Conservation (phyloP, 352 stramenopile genomes). For the Phytophthora parvispora region DNA sequence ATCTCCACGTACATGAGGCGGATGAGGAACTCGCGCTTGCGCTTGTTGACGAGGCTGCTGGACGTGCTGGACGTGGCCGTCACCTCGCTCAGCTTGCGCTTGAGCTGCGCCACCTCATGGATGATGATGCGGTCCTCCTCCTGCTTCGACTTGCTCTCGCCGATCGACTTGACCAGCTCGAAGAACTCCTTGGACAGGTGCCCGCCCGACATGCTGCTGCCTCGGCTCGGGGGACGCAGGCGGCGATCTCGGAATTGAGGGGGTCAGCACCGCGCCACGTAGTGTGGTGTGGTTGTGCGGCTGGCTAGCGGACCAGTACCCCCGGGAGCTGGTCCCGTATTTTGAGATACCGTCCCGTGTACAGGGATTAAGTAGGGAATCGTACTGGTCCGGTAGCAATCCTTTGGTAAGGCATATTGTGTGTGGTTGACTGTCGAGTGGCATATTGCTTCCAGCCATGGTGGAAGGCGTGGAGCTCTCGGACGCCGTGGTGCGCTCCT, state of each 20-base stretch:
- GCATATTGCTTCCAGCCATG: conserved; percentile 1
- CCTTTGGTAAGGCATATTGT: conserved; percentile 18
- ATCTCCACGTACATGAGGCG: conserved; percentile 99
- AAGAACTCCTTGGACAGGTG: conserved; percentile 99
- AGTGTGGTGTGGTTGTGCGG: conserved; percentile 13
- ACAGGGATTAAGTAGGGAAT: neutral
- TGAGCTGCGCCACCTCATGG: conserved; percentile 96
- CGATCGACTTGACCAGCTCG: conserved; percentile 99
- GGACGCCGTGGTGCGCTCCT: conserved; percentile 71
- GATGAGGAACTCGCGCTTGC: conserved; percentile 99
- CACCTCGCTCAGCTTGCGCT: conserved; percentile 95
- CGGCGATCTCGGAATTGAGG: conserved; percentile 33
- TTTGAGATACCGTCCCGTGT: neutral
- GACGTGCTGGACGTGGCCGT: conserved; percentile 80
- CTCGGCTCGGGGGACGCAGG: conserved; percentile 12
- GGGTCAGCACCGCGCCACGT: neutral
- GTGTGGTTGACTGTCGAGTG: neutral
- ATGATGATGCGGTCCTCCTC: conserved; percentile 99
- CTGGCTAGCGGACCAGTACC: conserved; percentile 42
- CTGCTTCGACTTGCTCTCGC: conserved; percentile 99
- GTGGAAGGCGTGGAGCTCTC: conserved; percentile 53
- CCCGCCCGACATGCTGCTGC: conserved; percentile 78
- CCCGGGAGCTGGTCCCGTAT: neutral
- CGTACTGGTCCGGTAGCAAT: conserved; percentile 4
- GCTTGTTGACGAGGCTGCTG: conserved; percentile 92